Evolutionary conservation across 2,329 filamentous ascomycete genomes (phyloP), one percentile per base, ranked within the genome.

Genomic region (Whalleya microplaca): DNA sequence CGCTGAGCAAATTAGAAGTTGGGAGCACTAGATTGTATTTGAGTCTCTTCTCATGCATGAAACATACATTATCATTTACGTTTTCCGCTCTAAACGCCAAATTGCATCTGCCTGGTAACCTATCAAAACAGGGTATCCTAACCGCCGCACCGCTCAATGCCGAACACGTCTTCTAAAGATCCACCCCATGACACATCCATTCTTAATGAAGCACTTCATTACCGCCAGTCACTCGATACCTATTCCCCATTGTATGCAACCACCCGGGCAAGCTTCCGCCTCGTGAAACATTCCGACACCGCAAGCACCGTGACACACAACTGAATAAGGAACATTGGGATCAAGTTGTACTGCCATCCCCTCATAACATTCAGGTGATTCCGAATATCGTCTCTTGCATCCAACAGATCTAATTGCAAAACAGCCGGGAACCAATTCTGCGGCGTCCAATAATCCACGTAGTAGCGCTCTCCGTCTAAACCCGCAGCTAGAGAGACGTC

Each of bases 381-480:
- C 40, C 43, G 45, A 8, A 75, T 66, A 41, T 70, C 65, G 42
- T 53, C 56, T 40, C 64, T 59, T 12, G 54, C 52, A 37, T 65
- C 58, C 19, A 63, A 61, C 4, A 76, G 50, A 41, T 72, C 62
- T 19, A 76, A 64, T 37, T 62, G 54, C 44, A 73, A 62, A 27
- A 76, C 63, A 5, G 72, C 72, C 3, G 63, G 53, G 53, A 74
- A 73, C 75, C 75, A 77, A 57, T 66, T 73, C 59, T 75, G 72
- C 18, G 75, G 75, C 18, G 75, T 73, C 75, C 75, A 77, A 8
- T 55, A 41, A 42, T 65, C 61, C 8, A 67, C 48, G 1, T 68
- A 65, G 46, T 77, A 77, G 2, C 65, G 59, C 16, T 32, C 41
- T 12, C 66, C 62, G n/a, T 64, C 44, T 14, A 67, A 48, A 1